Conservation (phyloP, 2,329 filamentous ascomycete genomes). For the Colletotrichum ledebouriae region DNA sequence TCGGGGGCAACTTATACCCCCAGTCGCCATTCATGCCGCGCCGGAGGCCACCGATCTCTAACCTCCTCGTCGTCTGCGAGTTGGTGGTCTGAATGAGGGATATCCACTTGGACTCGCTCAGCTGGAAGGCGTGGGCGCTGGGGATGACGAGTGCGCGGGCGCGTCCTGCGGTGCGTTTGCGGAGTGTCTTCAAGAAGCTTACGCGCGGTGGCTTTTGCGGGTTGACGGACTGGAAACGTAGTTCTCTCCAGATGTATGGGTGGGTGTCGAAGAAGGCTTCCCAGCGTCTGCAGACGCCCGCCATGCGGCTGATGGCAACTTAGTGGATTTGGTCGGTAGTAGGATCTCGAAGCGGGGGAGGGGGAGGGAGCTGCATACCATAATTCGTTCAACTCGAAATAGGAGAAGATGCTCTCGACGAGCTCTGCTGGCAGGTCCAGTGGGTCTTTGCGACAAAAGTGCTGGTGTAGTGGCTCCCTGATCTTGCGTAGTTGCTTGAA, state of each 20-base stretch:
- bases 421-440: constrained; percentile 54
- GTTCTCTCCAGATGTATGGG: constrained; percentile 39
- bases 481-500: constrained; percentile 52
- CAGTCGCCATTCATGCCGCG: constrained; percentile 35
- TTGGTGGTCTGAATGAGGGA: constrained; percentile 40
- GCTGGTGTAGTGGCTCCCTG: constrained; percentile 52
- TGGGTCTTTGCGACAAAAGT: constrained; percentile 53
- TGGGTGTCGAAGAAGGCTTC: constrained; percentile 38
- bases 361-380: constrained; percentile 22
- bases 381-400: constrained; percentile 49
- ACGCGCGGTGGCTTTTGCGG: constrained; percentile 28
- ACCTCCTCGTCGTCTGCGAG: constrained; percentile 32
- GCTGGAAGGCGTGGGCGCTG: constrained; percentile 34
- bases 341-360: not conserved
- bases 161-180: constrained; percentile 33
- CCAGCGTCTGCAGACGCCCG: constrained; percentile 42
- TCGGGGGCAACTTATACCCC: constrained; percentile 39
- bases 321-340: not conserved
- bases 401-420: constrained; percentile 52
- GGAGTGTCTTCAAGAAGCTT: constrained; percentile 33
- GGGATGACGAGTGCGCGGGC: constrained; percentile 38
- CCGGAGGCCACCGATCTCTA: constrained; percentile 36
- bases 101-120: constrained; percentile 39
- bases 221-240: constrained; percentile 32
- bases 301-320: constrained; percentile 17